Evolutionary conservation across 108 stramenopile genomes (phyloP), one percentile per base, ranked within the genome.

Genomic region (Parmales sp.): DNA sequence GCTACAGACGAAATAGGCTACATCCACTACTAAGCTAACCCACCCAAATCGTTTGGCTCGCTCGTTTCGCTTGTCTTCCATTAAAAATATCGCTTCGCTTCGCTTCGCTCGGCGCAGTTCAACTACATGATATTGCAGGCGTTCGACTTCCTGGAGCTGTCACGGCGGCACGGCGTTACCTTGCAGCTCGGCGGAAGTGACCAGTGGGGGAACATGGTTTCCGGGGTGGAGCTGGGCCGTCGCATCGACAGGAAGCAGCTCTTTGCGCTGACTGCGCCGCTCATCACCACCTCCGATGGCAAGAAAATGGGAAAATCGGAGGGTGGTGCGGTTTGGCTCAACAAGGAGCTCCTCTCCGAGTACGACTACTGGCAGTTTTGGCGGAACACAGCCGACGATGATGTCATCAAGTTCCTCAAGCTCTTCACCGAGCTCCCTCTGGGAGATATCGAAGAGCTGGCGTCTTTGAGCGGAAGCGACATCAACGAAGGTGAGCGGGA

Each of bases 341-440:
- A 94, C 67, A 75, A 78, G 8, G 94, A 95, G 65, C 80, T 80
- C 63, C 78, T 97, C 49, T 82, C 88, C 23, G 89, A 89, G 60
- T 97, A 94, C 74, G 98, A 96, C 54, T 96, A 97, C 69, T 99
- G 95, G 95, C 95, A 99, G 86, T 99, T 97, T 75, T 97, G 95
- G 95, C 80, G 95, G 45, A 95, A 95, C 70, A 93, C 93, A 8
- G 81, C 77, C 38, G 98, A 99, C 75, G 92, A 83, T 19, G 94
- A 95, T 81, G 93, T 95, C 39, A 78, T 83, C 51, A 83, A 90
- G 16, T 96, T 99, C 63, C 48, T 97, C 68, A 95, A 95, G 73
- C 74, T 96, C 31, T 95, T 99, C 69, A 99, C 96, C 6, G 83
- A 84, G 72, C 69, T 97, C 38, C 87, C 90, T 3, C 66, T 96